Base-by-base conservation (phyloP, 768 basidiomycete species). In the Chalciporus pseudorubinellus region DNA sequence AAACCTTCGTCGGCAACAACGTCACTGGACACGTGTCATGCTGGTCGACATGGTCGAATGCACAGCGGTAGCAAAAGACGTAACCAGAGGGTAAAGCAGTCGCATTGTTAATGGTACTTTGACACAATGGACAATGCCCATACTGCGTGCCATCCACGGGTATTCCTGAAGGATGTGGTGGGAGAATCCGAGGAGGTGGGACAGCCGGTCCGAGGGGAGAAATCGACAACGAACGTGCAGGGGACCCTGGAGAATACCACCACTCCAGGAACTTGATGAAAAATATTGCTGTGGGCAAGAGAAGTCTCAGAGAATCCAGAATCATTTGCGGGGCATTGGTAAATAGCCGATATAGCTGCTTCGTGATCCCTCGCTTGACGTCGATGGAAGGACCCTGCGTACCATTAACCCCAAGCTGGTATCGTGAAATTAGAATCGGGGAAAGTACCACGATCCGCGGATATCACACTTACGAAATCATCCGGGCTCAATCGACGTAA, bases 221-320 rank as follows among this genome's bases (percentile, higher is more conserved):
- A 28, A 76, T 76, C 9, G 82, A 77, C 47, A 90, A 71, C n/a
- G 82, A 82, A 36, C 84, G 82, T 16, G 89, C 90, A 4, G 89
- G 94, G 11, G 92, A 97, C 39, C 80, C 80, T 19, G 97, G 94
- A 4, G 93, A 95, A 65, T 98, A 98, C 94, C 95, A 99, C 94
- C 97, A 99, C 71, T 98, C 94, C 41, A 97, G 76, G 70, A 98
- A 95, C 70, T 94, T 95, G 74, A 99, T 77, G 66, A 92, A 89
- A 70, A 99, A 95, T 52, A 99, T 93, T 38, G 88, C 87, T 18
- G 86, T 89, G 14, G 92, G 95, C 29, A 94, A 79, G 41, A 91
- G 76, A 42, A 90, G 72, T 52, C 85, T 82, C 34, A 94, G 74
- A 3, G 89, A 92, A 65, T 93, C 89, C 28, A 94, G 76, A 9